Percentiles rank a stretch among this genome's conserved stretches.
Conservation (phyloP, 495 filamentous ascomycete genomes). For the Neurospora sp. region DNA sequence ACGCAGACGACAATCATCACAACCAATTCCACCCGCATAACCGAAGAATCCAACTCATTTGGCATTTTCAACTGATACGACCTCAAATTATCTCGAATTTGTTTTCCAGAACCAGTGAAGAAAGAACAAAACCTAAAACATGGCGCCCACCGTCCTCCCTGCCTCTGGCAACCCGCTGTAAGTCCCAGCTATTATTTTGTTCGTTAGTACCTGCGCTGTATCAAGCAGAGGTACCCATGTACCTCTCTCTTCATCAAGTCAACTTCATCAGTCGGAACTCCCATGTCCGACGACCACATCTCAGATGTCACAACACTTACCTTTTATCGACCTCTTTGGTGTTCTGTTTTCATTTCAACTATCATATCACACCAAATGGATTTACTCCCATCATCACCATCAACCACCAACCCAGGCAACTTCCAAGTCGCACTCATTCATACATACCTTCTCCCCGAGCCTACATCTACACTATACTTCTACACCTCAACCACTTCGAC, state of each 20-base stretch:
- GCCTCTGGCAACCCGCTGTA: conserved; percentile 46
- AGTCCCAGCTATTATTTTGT: conserved; percentile 10
- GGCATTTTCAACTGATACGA: neutral
- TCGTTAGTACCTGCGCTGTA: neutral
- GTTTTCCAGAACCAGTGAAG: neutral
- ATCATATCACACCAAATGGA: no score
- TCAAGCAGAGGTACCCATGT: neutral
- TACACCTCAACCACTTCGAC: no score
- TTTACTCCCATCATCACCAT: no score
- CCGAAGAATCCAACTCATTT: neutral
- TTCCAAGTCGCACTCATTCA: no score
- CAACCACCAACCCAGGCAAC: no score
- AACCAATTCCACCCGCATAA: neutral
- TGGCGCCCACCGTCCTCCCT: conserved; percentile 44
- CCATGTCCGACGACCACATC: neutral
- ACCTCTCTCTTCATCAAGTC: neutral
- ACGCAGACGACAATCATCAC: neutral
- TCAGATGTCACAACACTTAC: neutral
- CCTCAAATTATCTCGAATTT: neutral
- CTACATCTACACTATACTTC: no score
- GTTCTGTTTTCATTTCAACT: neutral
- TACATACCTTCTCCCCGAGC: no score
- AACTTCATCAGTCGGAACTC: no score
- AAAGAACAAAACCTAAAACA: conserved; percentile 5
- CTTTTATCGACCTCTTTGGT: neutral